phyloP scores from a whole-genome alignment of 805 yeast genomes.

The Wickerhamomyces bisporus region DNA sequence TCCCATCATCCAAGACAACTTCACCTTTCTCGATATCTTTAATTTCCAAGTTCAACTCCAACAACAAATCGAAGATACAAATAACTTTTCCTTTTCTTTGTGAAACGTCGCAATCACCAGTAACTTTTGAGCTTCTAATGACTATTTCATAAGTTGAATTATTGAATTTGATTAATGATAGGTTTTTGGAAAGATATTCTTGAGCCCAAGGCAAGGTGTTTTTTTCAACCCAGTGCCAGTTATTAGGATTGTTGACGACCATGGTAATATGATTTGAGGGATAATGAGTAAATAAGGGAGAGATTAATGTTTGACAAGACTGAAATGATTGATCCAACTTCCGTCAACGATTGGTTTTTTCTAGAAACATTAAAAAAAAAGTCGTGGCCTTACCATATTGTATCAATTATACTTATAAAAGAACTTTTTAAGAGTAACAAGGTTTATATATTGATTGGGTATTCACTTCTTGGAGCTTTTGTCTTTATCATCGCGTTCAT shows the following conservation, averaged over 20 bases:
- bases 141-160: conserved; percentile 22
- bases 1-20: conserved; percentile 33
- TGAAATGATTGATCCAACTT: too few relatives aligned
- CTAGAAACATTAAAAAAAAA: too few relatives aligned
- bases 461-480: too few relatives aligned
- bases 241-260: conserved; percentile 70
- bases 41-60: conserved; percentile 43
- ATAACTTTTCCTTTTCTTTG: conserved; percentile 79
- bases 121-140: conserved; percentile 37
- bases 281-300: too few relatives aligned
- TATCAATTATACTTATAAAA: too few relatives aligned
- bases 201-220: conserved; percentile 64
- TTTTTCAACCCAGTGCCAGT: conserved; percentile 75
- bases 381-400: too few relatives aligned
- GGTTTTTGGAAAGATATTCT: conserved; percentile 38
- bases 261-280: conserved; percentile 26
- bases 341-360: too few relatives aligned
- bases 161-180: conserved; percentile 23
- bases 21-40: conserved; percentile 26
- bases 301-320: too few relatives aligned
- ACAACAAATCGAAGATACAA: conserved; percentile 64
- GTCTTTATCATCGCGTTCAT: too few relatives aligned
- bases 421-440: too few relatives aligned
- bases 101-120: conserved; percentile 78
- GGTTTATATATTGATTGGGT: too few relatives aligned